Base-by-base conservation (phyloP, 73 alveolate species). In the Blepharisma japonicum region DNA sequence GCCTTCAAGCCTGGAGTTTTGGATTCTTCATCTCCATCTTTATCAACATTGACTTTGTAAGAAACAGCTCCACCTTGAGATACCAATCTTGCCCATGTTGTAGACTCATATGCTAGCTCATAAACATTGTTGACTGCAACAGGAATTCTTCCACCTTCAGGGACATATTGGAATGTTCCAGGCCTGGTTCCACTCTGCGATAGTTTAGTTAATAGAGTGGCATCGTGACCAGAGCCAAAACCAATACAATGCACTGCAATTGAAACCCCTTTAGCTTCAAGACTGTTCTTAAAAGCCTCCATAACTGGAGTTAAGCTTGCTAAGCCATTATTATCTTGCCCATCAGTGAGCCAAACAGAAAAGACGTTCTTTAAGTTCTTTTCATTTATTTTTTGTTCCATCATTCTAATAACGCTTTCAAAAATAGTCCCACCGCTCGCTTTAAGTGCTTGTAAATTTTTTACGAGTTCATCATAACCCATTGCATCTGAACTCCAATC, bases 321-420 rank as follows among this genome's bases (percentile, higher is more conserved):
- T 2, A 61, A 14, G 11, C 74, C 74, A 61, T 61, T 61, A 61
- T 61, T 61, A 25, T 61, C 74, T 25, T 61, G 74, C 3, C 74
- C 74, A 61, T 61, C 74, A 20, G 74, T 61, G 39, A 61, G 74
- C 74, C 74, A 61, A 39, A 61, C 74, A 61, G 47, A 61, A 61
- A 61, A 61, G 39, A 61, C 47, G 46, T 61, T 61, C 74, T 61
- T 61, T 20, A 61, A 4, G 46, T n/a, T 9, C 47, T 61, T 61
- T 9, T 61, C 49, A 18, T 61, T 25, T n/a, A 61, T 61, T 25
- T 39, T 61, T 25, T 61, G 49, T 61, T 61, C 47, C 74, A 61
- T 61, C 11, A 39, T 39, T n/a, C 5, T 61, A n/a, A 61, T 61
- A 61, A 61, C 74, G 23, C 23, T 61, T n/a, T n/a, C 74, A 61